A percentile compares a stretch with the other conserved stretches of the same genome.
Conservation (phyloP, 352 stramenopile species). For the Globisporangium acanthophoron region DNA sequence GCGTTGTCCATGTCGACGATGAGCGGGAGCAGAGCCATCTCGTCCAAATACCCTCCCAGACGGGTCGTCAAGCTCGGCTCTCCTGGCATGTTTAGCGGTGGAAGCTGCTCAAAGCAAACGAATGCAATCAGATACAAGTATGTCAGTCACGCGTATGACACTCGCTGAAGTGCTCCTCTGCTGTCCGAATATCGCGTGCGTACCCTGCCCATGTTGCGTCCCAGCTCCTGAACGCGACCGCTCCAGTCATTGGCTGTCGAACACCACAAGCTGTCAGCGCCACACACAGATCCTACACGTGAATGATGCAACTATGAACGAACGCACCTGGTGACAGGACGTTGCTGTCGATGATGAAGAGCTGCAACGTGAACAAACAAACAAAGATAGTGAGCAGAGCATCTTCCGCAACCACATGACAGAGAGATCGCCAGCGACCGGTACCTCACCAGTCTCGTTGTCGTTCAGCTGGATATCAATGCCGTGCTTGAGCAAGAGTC, state of each 20-base stretch:
- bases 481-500: not conserved
- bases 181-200: not conserved
- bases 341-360: not conserved
- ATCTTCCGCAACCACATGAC: not conserved
- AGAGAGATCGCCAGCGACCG: not conserved
- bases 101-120: not conserved
- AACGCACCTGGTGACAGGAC: not conserved
- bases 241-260: not conserved
- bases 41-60: not conserved
- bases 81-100: not conserved
- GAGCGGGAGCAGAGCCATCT: not conserved
- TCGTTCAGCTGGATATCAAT: not conserved
- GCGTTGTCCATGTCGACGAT: not conserved
- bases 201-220: not conserved
- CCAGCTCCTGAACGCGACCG: not conserved
- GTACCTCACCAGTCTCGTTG: not conserved
- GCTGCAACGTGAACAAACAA: not conserved
- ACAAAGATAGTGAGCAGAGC: not conserved
- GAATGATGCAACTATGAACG: not conserved
- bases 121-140: not conserved
- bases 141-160: not conserved
- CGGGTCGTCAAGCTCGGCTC: not conserved
- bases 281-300: not conserved
- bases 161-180: not conserved
- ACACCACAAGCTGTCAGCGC: not conserved